Evolutionary conservation across 2,329 filamentous ascomycete genomes (phyloP), one percentile per base, ranked within the genome.

Genomic region (Colletotrichum plurivorum): DNA sequence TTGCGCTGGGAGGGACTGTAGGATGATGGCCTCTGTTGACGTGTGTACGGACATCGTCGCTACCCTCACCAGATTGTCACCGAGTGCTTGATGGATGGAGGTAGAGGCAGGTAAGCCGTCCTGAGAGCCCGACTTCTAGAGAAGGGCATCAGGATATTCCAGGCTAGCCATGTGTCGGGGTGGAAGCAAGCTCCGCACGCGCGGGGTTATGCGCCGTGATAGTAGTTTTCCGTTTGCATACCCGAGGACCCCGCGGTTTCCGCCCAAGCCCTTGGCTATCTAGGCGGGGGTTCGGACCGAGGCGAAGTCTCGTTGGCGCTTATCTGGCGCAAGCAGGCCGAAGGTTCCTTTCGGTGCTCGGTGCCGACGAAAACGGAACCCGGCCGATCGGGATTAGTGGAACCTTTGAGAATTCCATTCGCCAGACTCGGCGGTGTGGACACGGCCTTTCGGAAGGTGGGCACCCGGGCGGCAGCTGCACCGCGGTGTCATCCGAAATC

Each of bases 141-240:
- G 41, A 22, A n/a, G 12, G 43, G 27, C 18, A 25, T 7, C 22
- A 16, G 55, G 22, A 58, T 9, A 9, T 25, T 8, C 43, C n/a
- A 31, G 25, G 55, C 43, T 57, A 48, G n/a, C 55, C 43, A 58
- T 43, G 43, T 36, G 55, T 31, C 6, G 55, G 3, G 16, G 22
- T 15, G 41, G 9, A 10, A 36, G 9, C 4, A 9, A 48, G 39
- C 25, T 58, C 25, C 55, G 54, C 54, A 25, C 20, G 54, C 41
- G 43, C 22, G 45, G 45, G 45, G 45, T 48, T 8, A 48, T 18
- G 45, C 45, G 5, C 6, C 16, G 31, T 16, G 25, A 25, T 15
- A 36, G 41, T 18, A 36, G 41, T 18, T n/a, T 48, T 10, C 43
- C 15, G 2, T 6, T 48, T n/a, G 55, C 55, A 58, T 58, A 36